Base-by-base conservation (phyloP, 345 rosid genomes). In the Erucastrum elatum region DNA sequence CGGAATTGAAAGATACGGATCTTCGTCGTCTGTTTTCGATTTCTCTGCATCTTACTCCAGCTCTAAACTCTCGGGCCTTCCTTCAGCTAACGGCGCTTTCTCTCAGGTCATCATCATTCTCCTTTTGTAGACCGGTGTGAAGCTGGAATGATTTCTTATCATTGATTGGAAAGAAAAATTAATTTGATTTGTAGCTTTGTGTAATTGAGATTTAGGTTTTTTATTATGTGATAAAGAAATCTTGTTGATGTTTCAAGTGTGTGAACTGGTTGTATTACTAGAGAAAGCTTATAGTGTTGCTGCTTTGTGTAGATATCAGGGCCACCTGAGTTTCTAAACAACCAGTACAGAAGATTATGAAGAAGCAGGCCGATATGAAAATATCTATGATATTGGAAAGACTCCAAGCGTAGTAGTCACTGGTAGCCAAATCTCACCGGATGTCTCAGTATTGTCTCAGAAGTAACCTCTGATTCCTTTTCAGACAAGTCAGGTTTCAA, bases 281-380 rank as follows among this genome's bases (percentile, higher is more conserved):
- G 39, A 35, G 11, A 12, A 31, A 60, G 64, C 44, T n/a, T 63
- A 30, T 17, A 21, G 17, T 61, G 29, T 15, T 53, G 34, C 60
- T 37, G 25, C 4, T 35, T 55, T 61, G 76, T 84, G 84, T 75
- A 94, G 97, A 72, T 94, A 83, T 85, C 93, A 84, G 94, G 92
- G 63, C 97, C 97, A 3, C 98, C 97, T 0, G 87, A 86, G 83
- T 92, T 94, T 85, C 92, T 94, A 51, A 90, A 85, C 69, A 86
- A 91, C 83, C 74, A n/a, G 85, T 1, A 87, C 87, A 5, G 94
- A 88, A 69, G 88, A 88, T 2, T 94, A 88, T 76, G 86, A 82
- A 65, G 77, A 84, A 66, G 77, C 83, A n/a, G n/a, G n/a, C n/a
- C n/a, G n/a, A n/a, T n/a, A n/a, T n/a, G n/a, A n/a, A n/a, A n/a